Evolutionary conservation across 2,329 filamentous ascomycete genomes (phyloP).

Genomic region (Curvularia sp.): DNA sequence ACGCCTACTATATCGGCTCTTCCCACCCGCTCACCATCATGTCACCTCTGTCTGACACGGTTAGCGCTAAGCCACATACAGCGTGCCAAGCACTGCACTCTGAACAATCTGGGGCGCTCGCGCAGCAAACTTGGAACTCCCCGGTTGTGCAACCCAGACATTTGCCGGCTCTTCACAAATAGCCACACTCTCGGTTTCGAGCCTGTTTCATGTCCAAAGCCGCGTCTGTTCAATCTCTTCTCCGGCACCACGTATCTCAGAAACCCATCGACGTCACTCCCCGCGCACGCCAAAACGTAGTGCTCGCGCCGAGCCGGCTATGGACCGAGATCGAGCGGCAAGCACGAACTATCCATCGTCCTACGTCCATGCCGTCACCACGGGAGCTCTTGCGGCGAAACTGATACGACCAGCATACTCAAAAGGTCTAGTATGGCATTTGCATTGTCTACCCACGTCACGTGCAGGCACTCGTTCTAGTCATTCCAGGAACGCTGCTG

Average conservation of each 20-base stretch:
- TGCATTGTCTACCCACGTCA: slow-evolving; percentile 4
- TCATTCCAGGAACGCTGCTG: slow-evolving; percentile 10
- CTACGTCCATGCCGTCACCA: slow-evolving; percentile 20
- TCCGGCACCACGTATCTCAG: background rate
- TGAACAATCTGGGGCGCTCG: slow-evolving; percentile 4
- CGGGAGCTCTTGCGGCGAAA: slow-evolving; percentile 9
- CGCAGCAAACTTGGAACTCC: slow-evolving; percentile 5
- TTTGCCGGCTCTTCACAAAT: background rate
- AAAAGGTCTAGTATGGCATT: background rate
- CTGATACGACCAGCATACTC: background rate
- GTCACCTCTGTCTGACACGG: slow-evolving; percentile 13
- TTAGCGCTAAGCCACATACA: background rate
- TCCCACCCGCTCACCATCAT: slow-evolving; percentile 12
- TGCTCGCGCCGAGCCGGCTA: slow-evolving; percentile 35
- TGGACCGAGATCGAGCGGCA: slow-evolving; percentile 35
- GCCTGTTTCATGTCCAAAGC: background rate
- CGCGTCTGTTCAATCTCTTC: background rate
- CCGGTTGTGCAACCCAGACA: background rate
- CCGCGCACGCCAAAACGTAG: slow-evolving; percentile 32
- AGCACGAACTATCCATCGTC: slow-evolving; percentile 30
- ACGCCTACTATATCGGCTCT: slow-evolving; percentile 1
- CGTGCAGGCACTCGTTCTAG: slow-evolving; percentile 1
- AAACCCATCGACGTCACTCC: slow-evolving; percentile 11
- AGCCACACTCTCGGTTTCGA: background rate
- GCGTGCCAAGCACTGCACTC: background rate